These are phyloP conservation scores for Fraxinus latifolia DNA, from an alignment of 305 asterid species.

Conservation along the genomic window DNA sequence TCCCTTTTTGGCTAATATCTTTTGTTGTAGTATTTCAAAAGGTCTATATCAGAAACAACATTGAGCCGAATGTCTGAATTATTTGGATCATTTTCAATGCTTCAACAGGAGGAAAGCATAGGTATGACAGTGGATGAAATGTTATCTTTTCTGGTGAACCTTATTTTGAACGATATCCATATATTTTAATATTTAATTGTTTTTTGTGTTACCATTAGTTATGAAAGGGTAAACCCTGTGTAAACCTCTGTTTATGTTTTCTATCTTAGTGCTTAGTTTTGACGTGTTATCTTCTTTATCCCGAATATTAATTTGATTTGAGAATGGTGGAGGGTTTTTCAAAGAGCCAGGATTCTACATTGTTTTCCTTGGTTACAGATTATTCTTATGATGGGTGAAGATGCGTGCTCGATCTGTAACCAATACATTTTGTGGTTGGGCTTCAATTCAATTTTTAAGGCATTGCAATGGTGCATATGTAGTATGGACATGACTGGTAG, in stretches of 20 bases:
- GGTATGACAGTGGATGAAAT: conserved; percentile 37
- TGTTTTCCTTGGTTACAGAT: not conserved
- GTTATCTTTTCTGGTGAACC: not conserved
- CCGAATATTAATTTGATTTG: not conserved
- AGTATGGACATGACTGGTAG: not conserved
- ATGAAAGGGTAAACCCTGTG: not conserved
- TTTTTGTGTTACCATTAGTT: not conserved
- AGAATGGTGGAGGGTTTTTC: not conserved
- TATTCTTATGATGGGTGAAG: not conserved
- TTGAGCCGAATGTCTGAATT: conserved; percentile 55
- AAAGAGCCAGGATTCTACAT: not conserved
- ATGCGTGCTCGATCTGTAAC: not conserved
- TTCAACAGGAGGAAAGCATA: conserved; percentile 46
- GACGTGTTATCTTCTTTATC: not conserved
- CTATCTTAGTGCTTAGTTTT: not conserved
- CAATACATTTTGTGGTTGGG: not conserved
- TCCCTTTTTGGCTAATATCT: conserved; percentile 26
- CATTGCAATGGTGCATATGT: not conserved
- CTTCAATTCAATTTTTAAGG: not conserved
- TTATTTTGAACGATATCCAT: not conserved
- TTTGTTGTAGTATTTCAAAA: conserved; percentile 51
- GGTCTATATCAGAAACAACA: conserved; percentile 72
- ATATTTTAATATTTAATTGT: not conserved
- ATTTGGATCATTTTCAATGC: conserved; percentile 59
- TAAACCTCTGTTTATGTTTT: not conserved